Percentiles rank a stretch among this genome's conserved stretches.
These are phyloP conservation scores for Epithemia pelagica DNA, from an alignment of 108 stramenopile species.

Conservation along the genomic window DNA sequence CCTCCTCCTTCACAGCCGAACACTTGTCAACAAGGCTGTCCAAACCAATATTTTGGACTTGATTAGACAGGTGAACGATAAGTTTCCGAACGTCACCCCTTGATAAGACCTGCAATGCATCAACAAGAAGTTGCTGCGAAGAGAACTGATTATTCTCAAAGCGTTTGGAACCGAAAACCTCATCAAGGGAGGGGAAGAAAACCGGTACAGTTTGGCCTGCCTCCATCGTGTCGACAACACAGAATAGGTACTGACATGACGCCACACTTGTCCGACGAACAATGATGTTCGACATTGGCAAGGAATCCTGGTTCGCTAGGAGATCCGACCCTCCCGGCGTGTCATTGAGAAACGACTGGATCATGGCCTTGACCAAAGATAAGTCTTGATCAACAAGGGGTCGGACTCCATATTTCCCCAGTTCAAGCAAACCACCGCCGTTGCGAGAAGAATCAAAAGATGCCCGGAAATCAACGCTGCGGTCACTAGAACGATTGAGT, in stretches of 20 bases:
- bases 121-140: background rate
- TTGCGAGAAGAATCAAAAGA: background rate
- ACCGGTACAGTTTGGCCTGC: background rate
- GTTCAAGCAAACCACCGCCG: background rate
- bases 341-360: background rate
- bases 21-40: background rate
- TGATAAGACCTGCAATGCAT: background rate
- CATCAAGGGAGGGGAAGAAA: background rate
- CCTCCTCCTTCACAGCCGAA: background rate
- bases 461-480: background rate
- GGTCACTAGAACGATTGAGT: background rate
- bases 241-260: background rate
- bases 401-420: constrained; percentile 1
- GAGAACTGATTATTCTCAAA: background rate
- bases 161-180: background rate
- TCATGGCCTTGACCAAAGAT: background rate
- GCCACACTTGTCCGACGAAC: background rate
- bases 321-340: background rate
- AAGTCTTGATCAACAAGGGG: background rate
- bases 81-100: background rate
- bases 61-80: background rate
- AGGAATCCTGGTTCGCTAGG: background rate
- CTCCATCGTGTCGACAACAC: background rate
- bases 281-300: background rate
- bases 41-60: background rate